phyloP scores from a whole-genome alignment of 495 filamentous ascomycete genomes.

The Clavariopsis aquatica region DNA sequence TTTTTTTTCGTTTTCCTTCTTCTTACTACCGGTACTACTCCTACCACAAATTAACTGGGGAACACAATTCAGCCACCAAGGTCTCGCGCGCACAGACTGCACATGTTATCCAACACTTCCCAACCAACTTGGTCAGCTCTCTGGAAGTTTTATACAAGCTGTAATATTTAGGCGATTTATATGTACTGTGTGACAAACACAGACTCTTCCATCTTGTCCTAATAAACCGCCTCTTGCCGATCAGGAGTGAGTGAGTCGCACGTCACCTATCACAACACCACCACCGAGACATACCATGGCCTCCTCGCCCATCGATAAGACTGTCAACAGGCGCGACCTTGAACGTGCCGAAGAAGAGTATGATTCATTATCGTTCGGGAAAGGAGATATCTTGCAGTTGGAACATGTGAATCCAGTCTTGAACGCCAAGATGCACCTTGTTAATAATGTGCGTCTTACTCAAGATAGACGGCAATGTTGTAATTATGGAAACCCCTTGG shows the following conservation, averaged over 20 bases:
- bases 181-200: neutral
- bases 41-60: neutral
- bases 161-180: neutral
- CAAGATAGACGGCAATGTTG: neutral
- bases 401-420: constrained; percentile 62
- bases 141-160: too few species aligned
- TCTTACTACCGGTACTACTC: neutral
- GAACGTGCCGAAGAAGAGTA: constrained; percentile 12
- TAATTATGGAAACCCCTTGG: neutral
- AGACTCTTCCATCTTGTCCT: neutral
- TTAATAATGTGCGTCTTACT: constrained; percentile 67
- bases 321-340: neutral
- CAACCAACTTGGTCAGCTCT: neutral
- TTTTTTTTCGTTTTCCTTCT: too few species aligned
- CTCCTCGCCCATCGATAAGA: neutral
- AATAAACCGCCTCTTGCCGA: neutral
- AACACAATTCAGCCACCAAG: too few species aligned
- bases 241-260: neutral
- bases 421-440: constrained; percentile 66
- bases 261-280: too few species aligned
- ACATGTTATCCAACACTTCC: too few species aligned
- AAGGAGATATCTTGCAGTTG: constrained; percentile 42
- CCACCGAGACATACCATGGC: neutral
- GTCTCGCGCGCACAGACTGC: too few species aligned
- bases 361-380: constrained; percentile 10